Base-by-base conservation (phyloP, 2,329 filamentous ascomycete genomes). In the Claviceps digitariae region DNA sequence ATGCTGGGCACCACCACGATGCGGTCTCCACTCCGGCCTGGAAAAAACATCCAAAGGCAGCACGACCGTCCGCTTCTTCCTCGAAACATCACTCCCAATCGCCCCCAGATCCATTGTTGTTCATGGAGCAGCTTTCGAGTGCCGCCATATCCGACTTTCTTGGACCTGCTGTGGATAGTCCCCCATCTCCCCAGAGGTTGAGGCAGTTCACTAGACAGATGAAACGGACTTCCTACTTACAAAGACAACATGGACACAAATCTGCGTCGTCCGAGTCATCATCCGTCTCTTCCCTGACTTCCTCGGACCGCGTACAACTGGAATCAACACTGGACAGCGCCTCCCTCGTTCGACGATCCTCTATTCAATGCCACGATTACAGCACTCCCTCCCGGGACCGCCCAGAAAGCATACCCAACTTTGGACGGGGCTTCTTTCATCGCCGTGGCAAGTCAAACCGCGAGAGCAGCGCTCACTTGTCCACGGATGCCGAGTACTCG, bases 371-470 rank as follows among this genome's bases (percentile, higher is more conserved):
- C 13, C 74, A 70, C 15, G 68, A 70, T 20, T 77, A 76, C 67
- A 77, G 68, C 61, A 74, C 75, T 66, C 72, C 72, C 44, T 70
- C 73, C 20, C 71, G 72, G 57, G 79, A 82, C 34, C 72, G 78
- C 38, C 74, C 77, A 25, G 80, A 84, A 31, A 82, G 79, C 58
- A 67, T 79, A 15, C 78, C 82, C 60, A 72, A 78, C 27, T 76
- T 84, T 59, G 75, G 79, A 52, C 80, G 78, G 67, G 72, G 72
- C 40, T 70, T 84, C 34, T 83, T 84, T 60, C 74, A 74, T 60
- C 75, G 80, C 27, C 73, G 72, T 53, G 71, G 70, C 57, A 69
- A 63, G 54, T 64, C 74, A 27, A 79, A 74, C 58, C 75, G 75
- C 49, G 77, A 77, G 54, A 74, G 71, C 62, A 74, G 71, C 57